Evolutionary conservation across 495 filamentous ascomycete species (phyloP).

Genomic region (Tuber aestivum): DNA sequence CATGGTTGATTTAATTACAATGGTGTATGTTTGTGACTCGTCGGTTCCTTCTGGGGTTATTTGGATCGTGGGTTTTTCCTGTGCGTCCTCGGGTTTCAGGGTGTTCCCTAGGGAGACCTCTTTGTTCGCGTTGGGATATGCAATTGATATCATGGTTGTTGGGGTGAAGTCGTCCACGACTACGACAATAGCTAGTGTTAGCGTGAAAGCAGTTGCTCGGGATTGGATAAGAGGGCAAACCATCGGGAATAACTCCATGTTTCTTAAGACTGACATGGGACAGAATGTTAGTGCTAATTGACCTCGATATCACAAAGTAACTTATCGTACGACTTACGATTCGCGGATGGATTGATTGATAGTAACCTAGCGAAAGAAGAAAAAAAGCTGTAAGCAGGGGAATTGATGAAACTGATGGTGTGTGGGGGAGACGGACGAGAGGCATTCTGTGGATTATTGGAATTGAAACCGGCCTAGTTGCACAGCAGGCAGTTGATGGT

Average conservation of each 20-base stretch:
- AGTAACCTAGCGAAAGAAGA: constrained; percentile 27
- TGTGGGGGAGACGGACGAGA: constrained; percentile 21
- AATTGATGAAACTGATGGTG: neutral
- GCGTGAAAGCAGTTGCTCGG: neutral
- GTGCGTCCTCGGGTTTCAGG: constrained; percentile 50
- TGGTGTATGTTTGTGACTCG: constrained; percentile 27
- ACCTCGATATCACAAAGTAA: neutral
- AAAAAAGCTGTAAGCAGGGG: constrained; percentile 5
- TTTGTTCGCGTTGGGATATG: constrained; percentile 49
- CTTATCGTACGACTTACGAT: constrained; percentile 21
- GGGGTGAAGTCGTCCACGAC: constrained; percentile 62
- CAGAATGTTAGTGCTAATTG: constrained; percentile 12
- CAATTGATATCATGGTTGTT: constrained; percentile 49
- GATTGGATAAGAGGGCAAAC: constrained; percentile 36
- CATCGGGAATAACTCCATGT: constrained; percentile 58
- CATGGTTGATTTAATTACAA: constrained; percentile 18
- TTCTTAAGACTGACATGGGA: constrained; percentile 49
- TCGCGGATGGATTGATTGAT: constrained; percentile 40
- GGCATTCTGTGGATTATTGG: constrained; percentile 39
- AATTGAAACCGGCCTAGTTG: constrained; percentile 25
- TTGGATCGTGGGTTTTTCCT: constrained; percentile 50
- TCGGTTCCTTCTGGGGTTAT: constrained; percentile 43
- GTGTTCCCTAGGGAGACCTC: constrained; percentile 57
- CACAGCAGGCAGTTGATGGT: constrained; percentile 3
- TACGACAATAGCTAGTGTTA: constrained; percentile 25